Conservation (phyloP, 768 basidiomycete genomes). For the Kwoniella botswanensis region DNA sequence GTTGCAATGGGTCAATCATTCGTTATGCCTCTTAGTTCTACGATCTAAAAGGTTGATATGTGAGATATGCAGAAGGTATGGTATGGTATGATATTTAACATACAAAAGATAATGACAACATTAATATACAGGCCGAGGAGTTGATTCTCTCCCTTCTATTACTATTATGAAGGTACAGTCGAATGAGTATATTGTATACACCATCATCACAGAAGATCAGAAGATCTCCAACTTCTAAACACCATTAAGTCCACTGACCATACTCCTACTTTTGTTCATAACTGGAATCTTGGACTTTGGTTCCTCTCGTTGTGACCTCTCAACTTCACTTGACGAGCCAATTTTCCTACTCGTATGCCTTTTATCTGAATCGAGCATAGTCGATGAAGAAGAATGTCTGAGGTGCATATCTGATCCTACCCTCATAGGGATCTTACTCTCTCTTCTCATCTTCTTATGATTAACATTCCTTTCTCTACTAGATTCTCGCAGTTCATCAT, state of each 20-base stretch:
- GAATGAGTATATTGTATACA: neutral
- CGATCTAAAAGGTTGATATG: no score
- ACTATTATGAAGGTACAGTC: neutral
- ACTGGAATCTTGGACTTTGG: neutral
- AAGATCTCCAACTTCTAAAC: neutral
- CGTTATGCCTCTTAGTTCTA: no score
- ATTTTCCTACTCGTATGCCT: neutral
- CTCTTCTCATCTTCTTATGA: constrained; percentile 7
- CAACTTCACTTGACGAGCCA: constrained; percentile 9
- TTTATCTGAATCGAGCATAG: neutral
- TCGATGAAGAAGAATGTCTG: neutral
- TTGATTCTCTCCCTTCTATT: no score
- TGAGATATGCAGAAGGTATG: no score
- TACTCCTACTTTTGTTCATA: constrained; percentile 10
- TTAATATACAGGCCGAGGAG: no score
- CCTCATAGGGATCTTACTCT: constrained; percentile 13
- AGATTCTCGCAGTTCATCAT: neutral
- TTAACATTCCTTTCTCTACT: neutral
- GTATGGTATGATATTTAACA: no score
- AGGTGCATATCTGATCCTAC: neutral
- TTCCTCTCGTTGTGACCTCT: neutral
- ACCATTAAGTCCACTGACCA: neutral
- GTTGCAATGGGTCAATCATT: no score
- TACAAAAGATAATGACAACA: no score
- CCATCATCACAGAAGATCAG: neutral